Evolutionary conservation across 106 monocot genomes (phyloP).

Genomic region (Cymbidium sinense): DNA sequence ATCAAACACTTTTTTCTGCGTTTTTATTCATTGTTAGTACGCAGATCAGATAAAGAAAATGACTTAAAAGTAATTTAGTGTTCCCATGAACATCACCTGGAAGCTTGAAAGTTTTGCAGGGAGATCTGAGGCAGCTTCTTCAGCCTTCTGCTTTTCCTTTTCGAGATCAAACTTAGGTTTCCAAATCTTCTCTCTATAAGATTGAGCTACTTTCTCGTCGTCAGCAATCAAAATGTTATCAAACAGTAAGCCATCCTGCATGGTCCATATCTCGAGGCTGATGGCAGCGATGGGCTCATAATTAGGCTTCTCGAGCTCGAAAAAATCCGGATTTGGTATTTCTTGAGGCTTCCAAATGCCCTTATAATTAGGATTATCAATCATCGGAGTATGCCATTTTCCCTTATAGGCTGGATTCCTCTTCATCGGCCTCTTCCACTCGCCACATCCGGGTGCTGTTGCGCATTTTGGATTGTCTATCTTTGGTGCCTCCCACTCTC

Average conservation of each 20-base stretch:
- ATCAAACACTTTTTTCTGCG: slow-evolving; percentile 84
- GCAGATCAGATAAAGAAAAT: not conserved
- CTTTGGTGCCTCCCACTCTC: slow-evolving; percentile 71
- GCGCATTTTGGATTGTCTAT: slow-evolving; percentile 78
- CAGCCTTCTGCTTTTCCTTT: slow-evolving; percentile 80
- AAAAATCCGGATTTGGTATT: slow-evolving; percentile 78
- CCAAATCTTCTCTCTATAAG: slow-evolving; percentile 47
- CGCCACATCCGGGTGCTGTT: slow-evolving; percentile 70
- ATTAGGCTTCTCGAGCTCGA: slow-evolving; percentile 60
- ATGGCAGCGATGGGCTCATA: slow-evolving; percentile 75
- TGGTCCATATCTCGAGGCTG: slow-evolving; percentile 71
- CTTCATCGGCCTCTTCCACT: slow-evolving; percentile 79
- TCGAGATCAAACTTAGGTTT: slow-evolving; percentile 70
- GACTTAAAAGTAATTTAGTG: not conserved
- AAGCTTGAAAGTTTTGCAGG: slow-evolving; percentile 31
- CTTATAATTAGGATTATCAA: slow-evolving; percentile 69
- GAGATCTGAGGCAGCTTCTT: slow-evolving; percentile 31
- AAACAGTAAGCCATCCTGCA: slow-evolving; percentile 68
- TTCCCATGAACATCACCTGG: slow-evolving; percentile 29
- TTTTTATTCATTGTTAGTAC: not conserved
- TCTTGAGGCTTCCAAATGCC: slow-evolving; percentile 81
- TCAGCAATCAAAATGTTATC: slow-evolving; percentile 51
- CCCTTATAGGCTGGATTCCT: slow-evolving; percentile 84
- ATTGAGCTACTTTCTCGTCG: slow-evolving; percentile 47
- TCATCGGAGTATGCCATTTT: slow-evolving; percentile 73